These are phyloP conservation scores for Fraxinus angustifolia DNA, from an alignment of 305 asterid genomes.

Conservation along the genomic window DNA sequence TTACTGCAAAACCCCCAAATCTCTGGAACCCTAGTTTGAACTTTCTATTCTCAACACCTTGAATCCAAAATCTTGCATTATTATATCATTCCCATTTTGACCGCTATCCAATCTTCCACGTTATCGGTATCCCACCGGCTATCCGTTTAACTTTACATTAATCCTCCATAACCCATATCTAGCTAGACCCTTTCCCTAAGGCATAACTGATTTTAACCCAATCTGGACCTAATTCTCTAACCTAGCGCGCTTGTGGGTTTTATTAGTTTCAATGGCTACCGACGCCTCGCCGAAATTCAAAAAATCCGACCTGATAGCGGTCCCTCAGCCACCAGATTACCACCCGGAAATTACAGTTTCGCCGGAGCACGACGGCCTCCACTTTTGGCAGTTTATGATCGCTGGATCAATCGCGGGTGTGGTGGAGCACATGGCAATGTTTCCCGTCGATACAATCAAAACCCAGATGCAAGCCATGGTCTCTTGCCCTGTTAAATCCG, in stretches of 20 bases:
- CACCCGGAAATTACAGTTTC: constrained; percentile 31
- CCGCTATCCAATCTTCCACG: not conserved
- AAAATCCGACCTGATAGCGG: constrained; percentile 56
- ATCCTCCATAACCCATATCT: not conserved
- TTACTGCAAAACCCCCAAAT: constrained; percentile 9
- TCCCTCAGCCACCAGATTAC: constrained; percentile 50
- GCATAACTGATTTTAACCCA: constrained; percentile 1
- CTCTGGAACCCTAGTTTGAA: constrained; percentile 35
- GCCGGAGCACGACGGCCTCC: constrained; percentile 75
- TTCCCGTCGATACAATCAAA: constrained; percentile 86
- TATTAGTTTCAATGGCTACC: constrained; percentile 43
- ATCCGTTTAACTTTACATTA: not conserved
- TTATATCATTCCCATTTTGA: not conserved
- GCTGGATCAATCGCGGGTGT: constrained; percentile 89
- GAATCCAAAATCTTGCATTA: constrained; percentile 4
- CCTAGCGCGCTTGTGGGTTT: constrained; percentile 13
- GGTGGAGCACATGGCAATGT: constrained; percentile 98
- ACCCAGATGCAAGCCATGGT: constrained; percentile 94
- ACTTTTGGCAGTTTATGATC: constrained; percentile 85
- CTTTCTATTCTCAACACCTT: not conserved
- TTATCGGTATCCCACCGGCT: not conserved
- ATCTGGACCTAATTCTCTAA: not conserved
- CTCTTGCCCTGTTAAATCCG: constrained; percentile 78
- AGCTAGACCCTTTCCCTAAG: constrained; percentile 20
- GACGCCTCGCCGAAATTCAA: constrained; percentile 65